Evolutionary conservation across 2,329 filamentous ascomycete species (phyloP), one percentile per base, ranked within the genome.

Genomic region (Ramichloridium luteum): DNA sequence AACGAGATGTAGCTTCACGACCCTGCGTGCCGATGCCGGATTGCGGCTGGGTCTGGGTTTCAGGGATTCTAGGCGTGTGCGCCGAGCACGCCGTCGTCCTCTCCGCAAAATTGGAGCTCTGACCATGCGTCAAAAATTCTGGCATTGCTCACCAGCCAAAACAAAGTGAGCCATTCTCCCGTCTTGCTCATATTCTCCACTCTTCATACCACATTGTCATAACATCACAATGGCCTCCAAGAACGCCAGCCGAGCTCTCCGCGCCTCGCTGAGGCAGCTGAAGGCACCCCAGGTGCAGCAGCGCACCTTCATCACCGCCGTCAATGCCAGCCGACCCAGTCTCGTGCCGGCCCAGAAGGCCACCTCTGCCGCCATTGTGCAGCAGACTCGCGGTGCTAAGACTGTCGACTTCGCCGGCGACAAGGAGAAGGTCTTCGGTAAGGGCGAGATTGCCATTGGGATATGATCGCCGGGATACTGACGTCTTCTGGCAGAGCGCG

Each of bases 401-500:
- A 94, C 88, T 51, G 88, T 98, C 64, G 86, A 96, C 76, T 98
- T 98, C 63, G 90, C 90, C 49, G 90, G 85, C 55, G 72, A 73
- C 59, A 88, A 92, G 70, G 90, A 98, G 74, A 75, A 78, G 48
- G 90, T 98, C 59, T 94, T 82, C 60, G 84, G 84, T 92, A 64
- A 53, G 72, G 36, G 16, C 20, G n/a, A 14, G 18, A 25, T 15
- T 18, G 16, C 15, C 4, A 17, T 28, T 13, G n/a, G 18, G 16
- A 23, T 14, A 23, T n/a, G 20, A 23, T 23, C 20, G 20, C 8
- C 20, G 20, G 8, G 8, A n/a, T 8, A 8, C 54, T 60, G 37
- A 57, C 39, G 25, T 41, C 50, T 36, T 47, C 31, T 31, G 30
- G 40, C 54, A 90, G 90, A 98, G 77, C 86, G 90, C 68, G 82